Conservation (phyloP, 164 flowering plant species). For the Chimonanthus salicifolius region DNA sequence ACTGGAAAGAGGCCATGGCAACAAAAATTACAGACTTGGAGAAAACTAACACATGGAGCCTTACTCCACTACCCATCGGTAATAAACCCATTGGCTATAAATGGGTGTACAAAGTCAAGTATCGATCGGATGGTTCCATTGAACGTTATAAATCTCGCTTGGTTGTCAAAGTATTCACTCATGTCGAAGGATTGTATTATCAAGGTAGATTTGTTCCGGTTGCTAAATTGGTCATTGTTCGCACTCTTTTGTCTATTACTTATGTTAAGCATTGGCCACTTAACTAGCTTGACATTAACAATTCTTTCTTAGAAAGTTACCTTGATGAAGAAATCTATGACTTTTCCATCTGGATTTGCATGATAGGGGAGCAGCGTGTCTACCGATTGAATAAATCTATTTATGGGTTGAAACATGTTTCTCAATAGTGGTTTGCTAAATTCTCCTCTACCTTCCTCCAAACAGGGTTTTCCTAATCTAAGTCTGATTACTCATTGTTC, state of each 20-base stretch:
- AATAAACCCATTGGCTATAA: not conserved
- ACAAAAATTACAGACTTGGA: not conserved
- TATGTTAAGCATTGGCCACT: not conserved
- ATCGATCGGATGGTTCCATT: not conserved
- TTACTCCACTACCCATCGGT: not conserved
- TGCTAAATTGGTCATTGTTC: slow-evolving; percentile 1
- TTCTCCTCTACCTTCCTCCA: not conserved
- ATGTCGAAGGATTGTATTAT: not conserved
- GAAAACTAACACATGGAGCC: not conserved
- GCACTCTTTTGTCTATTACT: not conserved
- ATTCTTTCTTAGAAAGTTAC: not conserved
- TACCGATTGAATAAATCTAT: not conserved
- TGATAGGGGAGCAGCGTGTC: not conserved
- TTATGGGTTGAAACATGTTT: not conserved
- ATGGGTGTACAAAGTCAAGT: not conserved
- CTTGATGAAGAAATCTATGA: slow-evolving; percentile 2
- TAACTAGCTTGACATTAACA: not conserved
- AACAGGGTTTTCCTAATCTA: not conserved
- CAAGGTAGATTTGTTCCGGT: not conserved
- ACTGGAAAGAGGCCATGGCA: slow-evolving; percentile 3
- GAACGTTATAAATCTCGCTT: not conserved
- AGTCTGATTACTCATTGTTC: too few species aligned
- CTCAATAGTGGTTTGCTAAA: not conserved
- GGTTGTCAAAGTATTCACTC: not conserved
- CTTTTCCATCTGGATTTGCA: not conserved